These are phyloP conservation scores for Urochloa ruziziensis DNA, from an alignment of 176 grass and related monocot species.

Conservation along the genomic window DNA sequence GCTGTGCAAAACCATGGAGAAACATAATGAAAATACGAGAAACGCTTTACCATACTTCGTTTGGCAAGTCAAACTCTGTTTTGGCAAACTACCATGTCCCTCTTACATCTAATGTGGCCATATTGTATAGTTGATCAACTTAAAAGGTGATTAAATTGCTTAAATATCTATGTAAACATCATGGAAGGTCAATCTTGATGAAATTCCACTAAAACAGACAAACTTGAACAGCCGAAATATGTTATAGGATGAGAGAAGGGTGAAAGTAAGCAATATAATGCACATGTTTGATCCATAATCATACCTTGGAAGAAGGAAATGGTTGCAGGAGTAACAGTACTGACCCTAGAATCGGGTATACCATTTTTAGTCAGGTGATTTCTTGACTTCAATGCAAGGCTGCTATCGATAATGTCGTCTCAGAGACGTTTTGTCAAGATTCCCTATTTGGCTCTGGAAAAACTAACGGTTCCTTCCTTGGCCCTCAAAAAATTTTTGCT, in stretches of 20 bases:
- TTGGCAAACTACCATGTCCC: not conserved
- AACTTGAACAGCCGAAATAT: not conserved
- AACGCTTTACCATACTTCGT: too few relatives aligned
- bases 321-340: conserved; percentile 85
- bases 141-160: not conserved
- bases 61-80: not conserved
- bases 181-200: not conserved
- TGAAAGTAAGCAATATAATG: not conserved
- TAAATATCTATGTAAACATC: not conserved
- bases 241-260: not conserved
- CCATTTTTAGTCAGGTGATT: conserved; percentile 60
- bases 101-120: not conserved
- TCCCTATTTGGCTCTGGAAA: too few relatives aligned
- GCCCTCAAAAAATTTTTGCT: too few relatives aligned
- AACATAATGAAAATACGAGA: conserved; percentile 15
- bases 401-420: conserved; percentile 73
- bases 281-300: conserved; percentile 1
- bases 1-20: not conserved
- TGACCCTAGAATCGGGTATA: conserved; percentile 82
- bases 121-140: not conserved
- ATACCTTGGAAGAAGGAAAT: conserved; percentile 89
- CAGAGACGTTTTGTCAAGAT: conserved; percentile 78
- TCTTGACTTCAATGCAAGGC: conserved; percentile 54
- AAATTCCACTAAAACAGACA: too few relatives aligned
- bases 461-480: too few relatives aligned